Conservation (phyloP, 1,139 yeast species). For the Candida sanyaensis region DNA sequence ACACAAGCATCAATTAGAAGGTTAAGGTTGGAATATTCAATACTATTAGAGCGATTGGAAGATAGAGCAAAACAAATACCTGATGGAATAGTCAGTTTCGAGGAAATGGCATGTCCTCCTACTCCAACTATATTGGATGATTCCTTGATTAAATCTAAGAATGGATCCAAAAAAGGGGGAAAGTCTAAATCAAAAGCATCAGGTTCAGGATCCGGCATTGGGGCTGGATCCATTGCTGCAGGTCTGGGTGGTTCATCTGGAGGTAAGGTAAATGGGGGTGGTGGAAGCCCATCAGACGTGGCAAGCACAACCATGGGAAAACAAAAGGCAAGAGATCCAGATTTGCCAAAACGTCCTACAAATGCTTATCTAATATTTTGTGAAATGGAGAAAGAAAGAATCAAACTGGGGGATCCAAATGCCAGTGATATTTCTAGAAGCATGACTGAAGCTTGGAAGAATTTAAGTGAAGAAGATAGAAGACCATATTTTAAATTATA, state of each 20-base stretch:
- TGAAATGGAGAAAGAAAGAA: constrained; percentile 78
- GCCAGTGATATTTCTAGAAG: constrained; percentile 73
- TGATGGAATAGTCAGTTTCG: constrained; percentile 30
- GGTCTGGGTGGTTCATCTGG: background rate
- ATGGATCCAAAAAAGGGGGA: constrained; percentile 27
- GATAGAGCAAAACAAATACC: constrained; percentile 45
- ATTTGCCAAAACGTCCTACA: constrained; percentile 84
- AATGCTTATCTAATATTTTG: constrained; percentile 88
- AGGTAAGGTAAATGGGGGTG: background rate
- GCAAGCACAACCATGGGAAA: constrained; percentile 10
- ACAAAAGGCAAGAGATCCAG: constrained; percentile 65
- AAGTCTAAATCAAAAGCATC: constrained; percentile 13
- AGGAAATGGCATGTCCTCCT: constrained; percentile 48
- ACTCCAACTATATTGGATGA: constrained; percentile 39
- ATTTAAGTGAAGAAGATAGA: constrained; percentile 65
- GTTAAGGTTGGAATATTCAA: constrained; percentile 77
- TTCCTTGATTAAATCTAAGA: constrained; percentile 20
- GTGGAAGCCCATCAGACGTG: constrained; percentile 10
- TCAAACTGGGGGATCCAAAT: constrained; percentile 52
- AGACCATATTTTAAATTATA: constrained; percentile 76
- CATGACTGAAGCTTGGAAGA: constrained; percentile 87
- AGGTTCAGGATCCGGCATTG: constrained; percentile 9
- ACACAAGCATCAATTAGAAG: constrained; percentile 78
- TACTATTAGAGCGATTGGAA: constrained; percentile 80
- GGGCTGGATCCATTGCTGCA: constrained; percentile 3